Conservation (phyloP, 345 rosid species). For the rapeseed (Brassica napus) region Da-Ae NC_063441.1:15989501-15990000, state of each 20-base stretch:
- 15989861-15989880: constrained; percentile 17
- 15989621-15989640: neutral
- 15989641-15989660: neutral
- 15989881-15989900: constrained; percentile 8
- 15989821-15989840: neutral
- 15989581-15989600: constrained; percentile 20
- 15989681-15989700: constrained; percentile 25
- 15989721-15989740: constrained; percentile 32
- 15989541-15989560: constrained; percentile 38
- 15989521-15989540: constrained; percentile 39
- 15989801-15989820: constrained; percentile 20
- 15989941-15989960: constrained; percentile 90
- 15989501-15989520: constrained; percentile 25
- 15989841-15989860: constrained; percentile 4
- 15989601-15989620: neutral
- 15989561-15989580: constrained; percentile 37
- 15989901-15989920: constrained; percentile 34
- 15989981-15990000: constrained; percentile 86
- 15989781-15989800: constrained; percentile 1
- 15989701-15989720: constrained; percentile 30
- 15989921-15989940: constrained; percentile 56
- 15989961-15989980: constrained; percentile 84
- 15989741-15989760: constrained; percentile 21
- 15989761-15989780: constrained; percentile 2
- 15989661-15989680: constrained; percentile 30